Conservation (phyloP, 106 monocot genomes). For the Xerophyta viscosa region DNA sequence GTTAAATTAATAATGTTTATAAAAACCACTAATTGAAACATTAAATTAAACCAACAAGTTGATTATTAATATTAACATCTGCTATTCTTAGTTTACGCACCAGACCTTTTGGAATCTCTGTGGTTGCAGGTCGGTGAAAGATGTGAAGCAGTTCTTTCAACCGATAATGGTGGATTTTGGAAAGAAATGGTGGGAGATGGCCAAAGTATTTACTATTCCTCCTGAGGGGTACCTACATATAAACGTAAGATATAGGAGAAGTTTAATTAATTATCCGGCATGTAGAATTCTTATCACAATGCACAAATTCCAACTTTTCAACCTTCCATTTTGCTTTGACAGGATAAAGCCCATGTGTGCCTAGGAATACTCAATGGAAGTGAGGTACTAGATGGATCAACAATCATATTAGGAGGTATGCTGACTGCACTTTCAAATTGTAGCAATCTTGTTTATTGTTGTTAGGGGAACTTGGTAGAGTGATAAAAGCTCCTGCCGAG, state of each 20-base stretch:
- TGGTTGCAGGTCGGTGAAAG: conserved; percentile 50
- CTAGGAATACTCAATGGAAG: conserved; percentile 77
- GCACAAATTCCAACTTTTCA: no score
- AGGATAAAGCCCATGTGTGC: conserved; percentile 74
- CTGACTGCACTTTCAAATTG: neutral
- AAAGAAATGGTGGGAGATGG: conserved; percentile 47
- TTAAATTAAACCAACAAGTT: no score
- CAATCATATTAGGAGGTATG: conserved; percentile 79
- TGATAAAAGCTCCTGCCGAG: no score
- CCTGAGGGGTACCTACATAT: conserved; percentile 76
- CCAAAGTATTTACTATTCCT: conserved; percentile 44
- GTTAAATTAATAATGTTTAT: no score
- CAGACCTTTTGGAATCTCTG: neutral
- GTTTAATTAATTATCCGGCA: no score
- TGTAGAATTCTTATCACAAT: no score
- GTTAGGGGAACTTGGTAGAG: no score
- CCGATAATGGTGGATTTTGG: conserved; percentile 71
- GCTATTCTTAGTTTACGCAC: no score
- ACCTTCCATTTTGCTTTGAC: no score
- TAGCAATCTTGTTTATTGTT: no score
- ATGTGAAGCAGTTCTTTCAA: conserved; percentile 62
- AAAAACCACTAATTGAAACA: no score
- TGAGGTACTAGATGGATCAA: conserved; percentile 55
- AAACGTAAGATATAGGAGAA: conserved; percentile 67
- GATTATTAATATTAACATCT: no score